phyloP scores from a whole-genome alignment of 106 monocot genomes.

The Chionographis japonica region DNA sequence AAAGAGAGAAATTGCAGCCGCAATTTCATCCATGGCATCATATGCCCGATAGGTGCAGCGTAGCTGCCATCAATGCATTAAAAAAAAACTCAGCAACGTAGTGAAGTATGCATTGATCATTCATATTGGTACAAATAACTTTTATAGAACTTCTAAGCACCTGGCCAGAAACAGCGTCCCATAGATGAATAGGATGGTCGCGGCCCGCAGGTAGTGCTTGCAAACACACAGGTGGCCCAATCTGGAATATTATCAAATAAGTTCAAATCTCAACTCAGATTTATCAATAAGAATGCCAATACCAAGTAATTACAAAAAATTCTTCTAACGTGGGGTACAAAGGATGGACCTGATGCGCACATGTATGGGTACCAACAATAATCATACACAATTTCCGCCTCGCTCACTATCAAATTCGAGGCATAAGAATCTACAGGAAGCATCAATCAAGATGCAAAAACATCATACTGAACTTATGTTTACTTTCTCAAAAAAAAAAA shows the following conservation, averaged over 20 bases:
- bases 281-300: not conserved
- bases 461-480: not conserved
- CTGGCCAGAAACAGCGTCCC: conserved; percentile 82
- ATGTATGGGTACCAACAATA: conserved; percentile 98
- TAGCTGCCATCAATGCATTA: conserved; percentile 36
- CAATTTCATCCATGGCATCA: conserved; percentile 96
- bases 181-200: conserved; percentile 93
- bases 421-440: conserved; percentile 52
- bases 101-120: not conserved
- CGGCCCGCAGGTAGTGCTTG: conserved; percentile 65
- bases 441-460: not conserved
- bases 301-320: too few species aligned
- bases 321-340: too few species aligned
- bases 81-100: conserved; percentile 10
- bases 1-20: conserved; percentile 89
- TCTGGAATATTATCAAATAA: conserved; percentile 35
- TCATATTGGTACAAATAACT: not conserved
- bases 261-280: not conserved
- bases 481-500: not conserved
- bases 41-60: conserved; percentile 96
- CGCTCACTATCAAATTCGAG: conserved; percentile 50
- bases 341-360: conserved; percentile 53
- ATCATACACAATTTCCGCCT: conserved; percentile 85
- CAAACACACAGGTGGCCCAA: conserved; percentile 72
- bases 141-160: conserved; percentile 18